These are phyloP conservation scores for Talaromyces ruber DNA, from an alignment of 495 filamentous ascomycete species.

Conservation along the genomic window DNA sequence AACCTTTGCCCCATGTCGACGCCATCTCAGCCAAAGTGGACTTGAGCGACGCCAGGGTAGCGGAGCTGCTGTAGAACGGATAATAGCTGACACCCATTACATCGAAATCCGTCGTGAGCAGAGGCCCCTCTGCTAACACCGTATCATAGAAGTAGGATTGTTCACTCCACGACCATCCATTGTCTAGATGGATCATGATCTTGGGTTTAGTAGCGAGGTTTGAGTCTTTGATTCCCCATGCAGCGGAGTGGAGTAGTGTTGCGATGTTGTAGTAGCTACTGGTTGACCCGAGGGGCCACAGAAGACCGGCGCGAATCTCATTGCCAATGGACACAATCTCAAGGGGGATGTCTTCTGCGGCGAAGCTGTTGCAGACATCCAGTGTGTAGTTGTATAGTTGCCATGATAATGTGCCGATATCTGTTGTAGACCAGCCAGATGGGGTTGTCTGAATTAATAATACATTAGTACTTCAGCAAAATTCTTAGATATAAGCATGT, in stretches of 20 bases:
- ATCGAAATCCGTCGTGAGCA: slow-evolving; percentile 51
- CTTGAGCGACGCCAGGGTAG: slow-evolving; percentile 47
- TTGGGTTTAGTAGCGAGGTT: slow-evolving; percentile 44
- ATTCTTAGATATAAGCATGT: neutral
- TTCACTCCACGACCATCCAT: slow-evolving; percentile 59
- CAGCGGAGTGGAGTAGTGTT: slow-evolving; percentile 50
- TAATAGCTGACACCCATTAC: slow-evolving; percentile 65
- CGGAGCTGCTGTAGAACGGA: slow-evolving; percentile 51
- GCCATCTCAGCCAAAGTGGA: slow-evolving; percentile 50
- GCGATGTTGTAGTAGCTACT: slow-evolving; percentile 50
- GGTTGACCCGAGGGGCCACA: slow-evolving; percentile 53
- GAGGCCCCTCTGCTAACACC: slow-evolving; percentile 41
- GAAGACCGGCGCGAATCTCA: slow-evolving; percentile 55
- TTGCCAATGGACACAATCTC: slow-evolving; percentile 62
- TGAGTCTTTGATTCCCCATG: slow-evolving; percentile 54
- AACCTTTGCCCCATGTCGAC: slow-evolving; percentile 47
- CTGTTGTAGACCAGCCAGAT: slow-evolving; percentile 49
- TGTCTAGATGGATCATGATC: slow-evolving; percentile 63
- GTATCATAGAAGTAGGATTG: slow-evolving; percentile 56
- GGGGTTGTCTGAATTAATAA: slow-evolving; percentile 38
- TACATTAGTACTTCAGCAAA: neutral
- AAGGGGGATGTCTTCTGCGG: slow-evolving; percentile 41
- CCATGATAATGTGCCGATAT: slow-evolving; percentile 48
- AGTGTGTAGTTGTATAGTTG: slow-evolving; percentile 60
- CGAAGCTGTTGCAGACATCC: slow-evolving; percentile 51